phyloP scores from a whole-genome alignment of 306 rosid species.

The Begonia masoniana region DNA sequence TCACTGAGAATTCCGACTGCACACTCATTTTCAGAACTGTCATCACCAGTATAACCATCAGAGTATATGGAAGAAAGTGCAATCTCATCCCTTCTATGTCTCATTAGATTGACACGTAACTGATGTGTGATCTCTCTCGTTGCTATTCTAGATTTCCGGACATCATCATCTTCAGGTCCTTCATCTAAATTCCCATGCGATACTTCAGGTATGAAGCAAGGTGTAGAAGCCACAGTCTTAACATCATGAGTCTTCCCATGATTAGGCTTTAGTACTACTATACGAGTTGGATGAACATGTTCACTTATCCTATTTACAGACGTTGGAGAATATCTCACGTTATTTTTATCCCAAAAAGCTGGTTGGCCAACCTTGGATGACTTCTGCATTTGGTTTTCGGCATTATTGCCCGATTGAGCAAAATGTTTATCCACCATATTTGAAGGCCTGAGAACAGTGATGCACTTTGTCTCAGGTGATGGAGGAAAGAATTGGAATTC shows the following conservation, averaged over 20 bases:
- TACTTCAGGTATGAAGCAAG: slow-evolving; percentile 34
- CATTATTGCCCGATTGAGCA: slow-evolving; percentile 27
- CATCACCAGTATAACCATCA: slow-evolving; percentile 69
- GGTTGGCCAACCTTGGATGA: slow-evolving; percentile 27
- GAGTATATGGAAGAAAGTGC: slow-evolving; percentile 51
- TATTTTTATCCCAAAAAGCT: slow-evolving; percentile 34
- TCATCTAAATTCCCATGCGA: slow-evolving; percentile 24
- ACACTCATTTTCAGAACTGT: slow-evolving; percentile 65
- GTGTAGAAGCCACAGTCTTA: slow-evolving; percentile 40
- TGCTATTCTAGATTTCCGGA: slow-evolving; percentile 31
- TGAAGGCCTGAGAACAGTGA: slow-evolving; percentile 77
- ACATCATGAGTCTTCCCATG: slow-evolving; percentile 39
- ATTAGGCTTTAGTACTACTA: slow-evolving; percentile 85
- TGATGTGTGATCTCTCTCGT: slow-evolving; percentile 33
- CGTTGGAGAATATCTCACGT: slow-evolving; percentile 19
- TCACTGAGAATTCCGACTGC: slow-evolving; percentile 62
- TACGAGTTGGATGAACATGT: slow-evolving; percentile 61
- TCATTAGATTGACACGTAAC: slow-evolving; percentile 13
- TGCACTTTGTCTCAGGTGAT: slow-evolving; percentile 43
- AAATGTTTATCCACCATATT: slow-evolving; percentile 41
- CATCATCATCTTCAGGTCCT: slow-evolving; percentile 36
- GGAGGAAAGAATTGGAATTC: slow-evolving; percentile 38
- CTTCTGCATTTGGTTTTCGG: slow-evolving; percentile 30
- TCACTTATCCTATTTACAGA: slow-evolving; percentile 36
- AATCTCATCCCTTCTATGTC: slow-evolving; percentile 49